Percentiles rank a stretch among this genome's conserved stretches.
Evolutionary conservation across 2,329 filamentous ascomycete species (phyloP).

Genomic region (Ceratocystis lukuohia): DNA sequence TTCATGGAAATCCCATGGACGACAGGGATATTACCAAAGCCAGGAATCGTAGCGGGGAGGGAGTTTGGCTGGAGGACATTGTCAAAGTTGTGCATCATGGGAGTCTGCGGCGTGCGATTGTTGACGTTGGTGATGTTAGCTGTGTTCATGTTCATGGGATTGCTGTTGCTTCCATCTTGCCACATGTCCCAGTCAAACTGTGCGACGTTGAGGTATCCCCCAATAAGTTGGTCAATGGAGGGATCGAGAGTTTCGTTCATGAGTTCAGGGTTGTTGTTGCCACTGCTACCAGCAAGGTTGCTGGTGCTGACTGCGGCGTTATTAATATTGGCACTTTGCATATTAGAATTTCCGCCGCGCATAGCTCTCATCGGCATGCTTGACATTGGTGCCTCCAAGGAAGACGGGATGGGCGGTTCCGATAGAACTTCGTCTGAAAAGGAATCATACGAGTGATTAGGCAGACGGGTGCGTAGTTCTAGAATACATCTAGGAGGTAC

Average conservation of each 20-base stretch:
- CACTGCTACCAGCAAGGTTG: background rate
- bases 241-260: slow-evolving; percentile 15
- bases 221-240: slow-evolving; percentile 33
- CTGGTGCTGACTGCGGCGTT: background rate
- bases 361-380: slow-evolving; percentile 18
- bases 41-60: slow-evolving; percentile 12
- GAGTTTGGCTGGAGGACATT: background rate
- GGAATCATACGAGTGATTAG: slow-evolving; percentile 26
- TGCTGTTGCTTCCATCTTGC: slow-evolving; percentile 20
- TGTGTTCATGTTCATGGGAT: slow-evolving; percentile 1
- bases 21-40: slow-evolving; percentile 16
- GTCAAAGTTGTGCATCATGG: slow-evolving; percentile 11
- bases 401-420: slow-evolving; percentile 16
- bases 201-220: slow-evolving; percentile 33
- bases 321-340: background rate
- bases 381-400: slow-evolving; percentile 15
- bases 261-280: background rate
- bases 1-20: slow-evolving; percentile 13
- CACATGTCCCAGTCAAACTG: slow-evolving; percentile 37
- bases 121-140: background rate
- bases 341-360: background rate
- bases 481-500: slow-evolving; percentile 35
- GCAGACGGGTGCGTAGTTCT: slow-evolving; percentile 33
- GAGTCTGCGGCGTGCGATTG: slow-evolving; percentile 2
- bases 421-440: slow-evolving; percentile 22